Conservation (phyloP, 139 green algal genomes). For the Chlamydomonas sphaeroides region DNA sequence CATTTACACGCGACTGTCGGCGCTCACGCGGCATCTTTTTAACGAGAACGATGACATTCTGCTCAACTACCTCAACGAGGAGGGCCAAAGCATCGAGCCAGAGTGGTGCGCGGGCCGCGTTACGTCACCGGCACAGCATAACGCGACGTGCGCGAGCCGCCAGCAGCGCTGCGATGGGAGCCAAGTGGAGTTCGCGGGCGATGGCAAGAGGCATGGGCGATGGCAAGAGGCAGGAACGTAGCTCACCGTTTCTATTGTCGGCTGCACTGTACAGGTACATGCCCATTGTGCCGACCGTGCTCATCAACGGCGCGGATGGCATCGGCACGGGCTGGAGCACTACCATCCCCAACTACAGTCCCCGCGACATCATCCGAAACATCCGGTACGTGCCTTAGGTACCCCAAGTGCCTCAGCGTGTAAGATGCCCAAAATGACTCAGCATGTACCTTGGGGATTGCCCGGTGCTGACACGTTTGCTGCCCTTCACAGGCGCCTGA, state of each 20-base stretch:
- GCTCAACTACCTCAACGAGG: slow-evolving; percentile 95
- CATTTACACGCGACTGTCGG: slow-evolving; percentile 95
- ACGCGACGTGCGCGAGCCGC: too few species aligned
- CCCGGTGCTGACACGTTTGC: too few species aligned
- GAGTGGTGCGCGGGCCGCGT: slow-evolving; percentile 85
- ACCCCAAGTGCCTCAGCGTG: too few species aligned
- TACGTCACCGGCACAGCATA: too few species aligned
- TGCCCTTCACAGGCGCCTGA: slow-evolving; percentile 65
- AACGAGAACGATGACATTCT: slow-evolving; percentile 91
- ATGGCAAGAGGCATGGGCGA: too few species aligned
- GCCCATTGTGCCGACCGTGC: slow-evolving; percentile 88
- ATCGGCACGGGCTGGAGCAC: slow-evolving; percentile 99
- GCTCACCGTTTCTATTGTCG: too few species aligned
- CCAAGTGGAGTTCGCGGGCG: background rate
- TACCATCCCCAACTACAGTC: slow-evolving; percentile 98
- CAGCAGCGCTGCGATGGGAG: too few species aligned
- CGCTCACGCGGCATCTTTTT: slow-evolving; percentile 90
- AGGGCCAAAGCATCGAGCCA: slow-evolving; percentile 97
- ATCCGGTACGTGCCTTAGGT: slow-evolving; percentile 48
- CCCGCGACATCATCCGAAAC: slow-evolving; percentile 92
- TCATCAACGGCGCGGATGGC: slow-evolving; percentile 97
- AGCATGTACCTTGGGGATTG: too few species aligned
- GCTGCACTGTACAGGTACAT: slow-evolving; percentile 79
- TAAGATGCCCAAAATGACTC: background rate
- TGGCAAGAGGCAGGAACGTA: too few species aligned